Evolutionary conservation across 2,329 filamentous ascomycete species (phyloP).

Genomic region (Fusarium globosum): DNA sequence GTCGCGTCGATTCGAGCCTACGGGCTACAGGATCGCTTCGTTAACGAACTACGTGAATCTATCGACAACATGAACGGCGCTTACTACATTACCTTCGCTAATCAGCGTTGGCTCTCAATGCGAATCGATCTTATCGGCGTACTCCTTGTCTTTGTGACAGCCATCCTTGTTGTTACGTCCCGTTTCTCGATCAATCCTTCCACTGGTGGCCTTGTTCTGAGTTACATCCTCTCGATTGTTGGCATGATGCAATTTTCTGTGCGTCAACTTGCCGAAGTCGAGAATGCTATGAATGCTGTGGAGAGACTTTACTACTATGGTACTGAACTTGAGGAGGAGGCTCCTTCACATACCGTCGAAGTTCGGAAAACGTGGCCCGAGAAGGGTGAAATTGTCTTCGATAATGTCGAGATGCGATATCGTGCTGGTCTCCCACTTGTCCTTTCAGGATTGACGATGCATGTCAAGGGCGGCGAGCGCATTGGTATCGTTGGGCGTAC

Average conservation of each 20-base stretch:
- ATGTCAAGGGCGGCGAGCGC: conserved; percentile 79
- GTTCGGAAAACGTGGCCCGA: conserved; percentile 85
- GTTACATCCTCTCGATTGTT: conserved; percentile 92
- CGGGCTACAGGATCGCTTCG: conserved; percentile 81
- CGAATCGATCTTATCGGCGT: conserved; percentile 88
- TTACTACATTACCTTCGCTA: conserved; percentile 95
- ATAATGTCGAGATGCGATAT: conserved; percentile 83
- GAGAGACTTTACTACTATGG: conserved; percentile 94
- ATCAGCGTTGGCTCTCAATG: conserved; percentile 91
- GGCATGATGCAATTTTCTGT: conserved; percentile 98
- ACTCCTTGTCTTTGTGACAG: conserved; percentile 85
- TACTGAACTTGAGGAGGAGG: conserved; percentile 86
- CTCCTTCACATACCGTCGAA: conserved; percentile 80
- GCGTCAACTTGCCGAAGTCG: conserved; percentile 91
- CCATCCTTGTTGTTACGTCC: conserved; percentile 91
- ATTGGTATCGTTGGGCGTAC: conserved; percentile 86
- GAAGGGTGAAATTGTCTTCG: conserved; percentile 82
- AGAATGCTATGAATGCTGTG: conserved; percentile 98
- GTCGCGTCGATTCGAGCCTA: conserved; percentile 91
- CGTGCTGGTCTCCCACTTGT: conserved; percentile 78
- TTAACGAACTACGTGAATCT: conserved; percentile 72
- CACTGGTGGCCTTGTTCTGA: conserved; percentile 87
- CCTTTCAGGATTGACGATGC: conserved; percentile 75
- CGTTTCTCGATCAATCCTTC: conserved; percentile 87
- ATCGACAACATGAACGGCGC: conserved; percentile 95